Base-by-base conservation (phyloP, 1,139 yeast species). In the Suhomyces chickasaworum region DNA sequence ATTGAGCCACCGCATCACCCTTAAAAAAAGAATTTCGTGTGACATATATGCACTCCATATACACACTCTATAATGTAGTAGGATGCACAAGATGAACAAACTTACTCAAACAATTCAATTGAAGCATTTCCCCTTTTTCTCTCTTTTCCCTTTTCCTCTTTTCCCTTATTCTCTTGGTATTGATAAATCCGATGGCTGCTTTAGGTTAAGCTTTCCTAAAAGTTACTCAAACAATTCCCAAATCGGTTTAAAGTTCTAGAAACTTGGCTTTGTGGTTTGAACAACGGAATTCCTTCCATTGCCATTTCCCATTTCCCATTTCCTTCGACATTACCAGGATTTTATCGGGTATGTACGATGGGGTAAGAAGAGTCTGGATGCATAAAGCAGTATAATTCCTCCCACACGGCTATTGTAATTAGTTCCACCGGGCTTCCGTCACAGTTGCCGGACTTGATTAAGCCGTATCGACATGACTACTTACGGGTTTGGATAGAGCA, bases 1-100 rank as follows among this genome's bases (percentile, higher is more conserved):
- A 84, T 84, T 84, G 90, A 84, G 90, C 89, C 89, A 84, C 88
- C 85, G 88, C 89, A 54, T 54, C 59, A 49, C 36, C 44, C 44
- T 41, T 36, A 27, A 41, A 25, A 1, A 7, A 22, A 8, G 12
- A 13, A 1, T 4, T 3, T 3, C 4, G 16, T 15, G 8, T 3
- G 7, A n/a, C 22, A 17, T 23, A 15, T n/a, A 35, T 35, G 27
- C 37, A 35, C 30, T 13, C 37, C 25, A 4, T n/a, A 21, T 16
- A 20, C 22, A n/a, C n/a, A n/a, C n/a, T n/a, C n/a, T n/a, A n/a
- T n/a, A n/a, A n/a, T n/a, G n/a, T n/a, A n/a, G n/a, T n/a, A n/a
- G n/a, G n/a, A n/a, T n/a, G n/a, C n/a, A n/a, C n/a, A n/a, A n/a
- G n/a, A n/a, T n/a, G n/a, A n/a, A n/a, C n/a, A n/a, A n/a, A n/a